Conservation (phyloP, 2,329 filamentous ascomycete genomes). For the Paraphoma chrysanthemicola region DNA sequence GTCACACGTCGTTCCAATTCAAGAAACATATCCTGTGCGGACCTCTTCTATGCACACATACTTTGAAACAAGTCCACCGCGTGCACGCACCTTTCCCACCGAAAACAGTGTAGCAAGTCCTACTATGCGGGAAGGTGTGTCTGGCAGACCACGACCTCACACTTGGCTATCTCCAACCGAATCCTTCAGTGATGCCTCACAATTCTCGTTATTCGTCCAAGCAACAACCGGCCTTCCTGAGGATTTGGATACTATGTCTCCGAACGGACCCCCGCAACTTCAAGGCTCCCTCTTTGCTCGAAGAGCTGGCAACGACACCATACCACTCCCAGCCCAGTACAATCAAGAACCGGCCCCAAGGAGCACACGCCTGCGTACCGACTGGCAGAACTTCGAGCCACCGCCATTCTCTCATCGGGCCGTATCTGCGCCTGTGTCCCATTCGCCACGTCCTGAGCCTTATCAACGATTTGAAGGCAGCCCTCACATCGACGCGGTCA, state of each 20-base stretch:
- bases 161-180: constrained; percentile 45
- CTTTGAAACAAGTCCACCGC: constrained; percentile 29
- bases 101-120: constrained; percentile 16
- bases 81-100: constrained; percentile 39
- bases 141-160: constrained; percentile 36
- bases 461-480: constrained; percentile 22
- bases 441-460: constrained; percentile 15
- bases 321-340: constrained; percentile 32
- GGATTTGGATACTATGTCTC: constrained; percentile 38
- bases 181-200: constrained; percentile 42
- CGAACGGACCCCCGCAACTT: constrained; percentile 38
- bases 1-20: constrained; percentile 9
- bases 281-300: constrained; percentile 45
- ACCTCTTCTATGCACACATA: constrained; percentile 24
- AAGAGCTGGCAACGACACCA: constrained; percentile 31
- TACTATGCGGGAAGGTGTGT: constrained; percentile 23
- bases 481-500: constrained; percentile 33
- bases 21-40: constrained; percentile 9
- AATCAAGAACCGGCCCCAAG: constrained; percentile 15
- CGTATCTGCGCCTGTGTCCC: constrained; percentile 16
- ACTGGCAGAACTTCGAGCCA: constrained; percentile 39
- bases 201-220: constrained; percentile 50
- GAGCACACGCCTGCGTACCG: constrained; percentile 16
- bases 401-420: constrained; percentile 15
- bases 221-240: constrained; percentile 45